These are phyloP conservation scores for Antrodiella citrinella DNA, from an alignment of 768 basidiomycete species.

Conservation along the genomic window DNA sequence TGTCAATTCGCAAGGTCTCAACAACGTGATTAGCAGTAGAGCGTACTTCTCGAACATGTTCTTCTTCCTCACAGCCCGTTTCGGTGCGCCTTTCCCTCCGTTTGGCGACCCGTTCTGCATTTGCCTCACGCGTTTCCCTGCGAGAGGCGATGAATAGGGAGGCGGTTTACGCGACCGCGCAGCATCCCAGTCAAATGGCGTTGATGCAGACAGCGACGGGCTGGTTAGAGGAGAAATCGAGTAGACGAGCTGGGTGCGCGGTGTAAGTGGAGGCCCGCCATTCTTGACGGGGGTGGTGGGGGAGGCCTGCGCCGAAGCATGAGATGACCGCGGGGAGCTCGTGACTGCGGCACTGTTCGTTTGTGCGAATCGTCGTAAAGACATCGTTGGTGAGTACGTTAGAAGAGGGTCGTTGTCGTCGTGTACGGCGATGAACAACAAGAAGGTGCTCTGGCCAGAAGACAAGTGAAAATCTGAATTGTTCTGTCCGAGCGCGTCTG, in stretches of 20 bases:
- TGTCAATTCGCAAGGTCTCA: no score
- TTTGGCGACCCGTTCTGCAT: slow-evolving; percentile 30
- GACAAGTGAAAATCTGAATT: not conserved
- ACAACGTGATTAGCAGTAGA: no score
- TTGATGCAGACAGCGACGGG: slow-evolving; percentile 67
- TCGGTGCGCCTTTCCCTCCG: slow-evolving; percentile 31
- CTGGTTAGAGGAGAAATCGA: slow-evolving; percentile 51
- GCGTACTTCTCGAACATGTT: slow-evolving; percentile 52
- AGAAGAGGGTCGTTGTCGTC: not conserved
- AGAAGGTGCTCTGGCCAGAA: not conserved
- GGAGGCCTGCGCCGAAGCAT: slow-evolving; percentile 10
- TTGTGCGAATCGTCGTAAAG: slow-evolving; percentile 19
- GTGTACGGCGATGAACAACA: not conserved
- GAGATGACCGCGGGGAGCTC: slow-evolving; percentile 2
- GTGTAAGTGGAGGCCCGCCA: slow-evolving; percentile 26
- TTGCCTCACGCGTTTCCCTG: slow-evolving; percentile 33
- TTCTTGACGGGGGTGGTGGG: slow-evolving; percentile 23
- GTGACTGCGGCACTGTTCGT: slow-evolving; percentile 15
- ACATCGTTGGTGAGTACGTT: slow-evolving; percentile 8
- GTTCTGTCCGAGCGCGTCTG: not conserved
- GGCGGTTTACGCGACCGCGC: slow-evolving; percentile 62
- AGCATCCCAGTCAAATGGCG: slow-evolving; percentile 85
- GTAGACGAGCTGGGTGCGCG: slow-evolving; percentile 37
- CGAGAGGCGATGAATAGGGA: slow-evolving; percentile 60
- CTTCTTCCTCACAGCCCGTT: slow-evolving; percentile 57